Percentiles rank a stretch among this genome's conserved stretches.
Conservation (phyloP, 1,284 basidiomycete genomes). For the Stereum hirsutum region DNA sequence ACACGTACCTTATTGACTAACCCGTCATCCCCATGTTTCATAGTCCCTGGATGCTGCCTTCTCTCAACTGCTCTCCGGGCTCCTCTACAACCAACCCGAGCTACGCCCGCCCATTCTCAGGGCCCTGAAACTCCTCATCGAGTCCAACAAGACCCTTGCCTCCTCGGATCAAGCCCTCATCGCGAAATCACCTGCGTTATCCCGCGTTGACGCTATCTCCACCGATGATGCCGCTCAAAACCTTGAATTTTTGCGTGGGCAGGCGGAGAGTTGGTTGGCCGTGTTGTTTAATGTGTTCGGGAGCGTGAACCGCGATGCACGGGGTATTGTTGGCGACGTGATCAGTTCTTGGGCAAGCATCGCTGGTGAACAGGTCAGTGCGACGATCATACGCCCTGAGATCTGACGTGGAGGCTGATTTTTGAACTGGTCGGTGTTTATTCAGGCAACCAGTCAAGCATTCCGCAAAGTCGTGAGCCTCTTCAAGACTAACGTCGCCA, state of each 20-base stretch:
- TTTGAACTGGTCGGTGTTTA: neutral
- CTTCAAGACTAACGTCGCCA: conserved; percentile 63
- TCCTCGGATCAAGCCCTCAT: conserved; percentile 23
- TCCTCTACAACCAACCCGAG: conserved; percentile 83
- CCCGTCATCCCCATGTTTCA: neutral
- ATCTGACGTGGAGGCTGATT: conserved; percentile 3
- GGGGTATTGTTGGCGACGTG: conserved; percentile 83
- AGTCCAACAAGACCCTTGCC: conserved; percentile 50
- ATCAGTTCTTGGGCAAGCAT: conserved; percentile 84
- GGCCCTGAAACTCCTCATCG: conserved; percentile 75
- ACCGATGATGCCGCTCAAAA: conserved; percentile 58
- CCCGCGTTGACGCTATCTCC: conserved; percentile 30
- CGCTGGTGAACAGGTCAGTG: conserved; percentile 64
- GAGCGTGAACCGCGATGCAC: conserved; percentile 68
- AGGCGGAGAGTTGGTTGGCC: conserved; percentile 89
- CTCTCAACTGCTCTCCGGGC: conserved; percentile 82
- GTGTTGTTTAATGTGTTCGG: conserved; percentile 97
- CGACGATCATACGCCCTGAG: conserved; percentile 14
- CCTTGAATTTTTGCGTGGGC: conserved; percentile 63
- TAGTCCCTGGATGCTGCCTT: conserved; percentile 71
- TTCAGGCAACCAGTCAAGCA: conserved; percentile 69
- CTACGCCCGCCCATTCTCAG: conserved; percentile 79
- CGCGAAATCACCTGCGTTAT: conserved; percentile 23
- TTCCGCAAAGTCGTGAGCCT: conserved; percentile 75
- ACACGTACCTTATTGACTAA: neutral